Percentiles rank a stretch among this genome's conserved stretches.
phyloP scores from a whole-genome alignment of 805 yeast species.

The Starmerella scarabaei region DNA sequence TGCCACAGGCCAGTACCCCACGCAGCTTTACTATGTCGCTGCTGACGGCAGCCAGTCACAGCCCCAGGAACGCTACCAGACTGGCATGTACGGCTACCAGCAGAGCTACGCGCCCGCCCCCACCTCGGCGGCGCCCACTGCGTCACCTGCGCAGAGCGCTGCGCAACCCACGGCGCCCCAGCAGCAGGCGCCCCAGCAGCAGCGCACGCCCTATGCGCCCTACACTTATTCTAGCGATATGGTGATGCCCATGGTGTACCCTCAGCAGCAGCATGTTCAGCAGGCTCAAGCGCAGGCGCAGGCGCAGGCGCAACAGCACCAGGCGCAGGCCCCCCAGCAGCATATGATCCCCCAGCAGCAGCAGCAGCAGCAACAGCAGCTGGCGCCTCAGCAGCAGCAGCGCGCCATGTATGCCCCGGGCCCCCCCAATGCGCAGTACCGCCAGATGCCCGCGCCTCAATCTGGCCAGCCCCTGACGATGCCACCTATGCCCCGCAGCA shows the following conservation, averaged over 20 bases:
- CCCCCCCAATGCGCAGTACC: slow-evolving; percentile 4
- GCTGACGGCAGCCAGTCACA: background rate
- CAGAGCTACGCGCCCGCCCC: slow-evolving; percentile 11
- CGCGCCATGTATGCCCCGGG: slow-evolving; percentile 5
- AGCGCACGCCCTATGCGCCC: background rate
- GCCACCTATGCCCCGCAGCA: slow-evolving; percentile 5
- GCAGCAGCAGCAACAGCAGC: slow-evolving; percentile 9
- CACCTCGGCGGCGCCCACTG: slow-evolving; percentile 10
- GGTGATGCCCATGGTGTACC: slow-evolving; percentile 13
- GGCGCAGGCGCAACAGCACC: slow-evolving; percentile 2
- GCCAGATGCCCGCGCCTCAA: background rate
- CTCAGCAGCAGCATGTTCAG: slow-evolving; percentile 3
- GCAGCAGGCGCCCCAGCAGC: slow-evolving; percentile 1
- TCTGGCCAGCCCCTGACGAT: slow-evolving; percentile 8
- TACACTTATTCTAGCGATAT: slow-evolving; percentile 12
- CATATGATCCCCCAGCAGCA: slow-evolving; percentile 10
- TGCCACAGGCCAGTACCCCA: slow-evolving; percentile 6
- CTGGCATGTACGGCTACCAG: slow-evolving; percentile 12
- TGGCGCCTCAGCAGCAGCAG: slow-evolving; percentile 12
- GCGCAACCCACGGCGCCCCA: background rate
- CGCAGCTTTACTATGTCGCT: slow-evolving; percentile 4
- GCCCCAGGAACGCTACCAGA: slow-evolving; percentile 8
- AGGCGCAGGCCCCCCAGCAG: slow-evolving; percentile 2
- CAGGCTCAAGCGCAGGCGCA: slow-evolving; percentile 9
- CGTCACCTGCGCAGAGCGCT: background rate